A percentile compares a stretch with the other conserved stretches of the same genome.
Evolutionary conservation across 306 rosid genomes (phyloP).

Genomic region (Casuarina glauca): DNA sequence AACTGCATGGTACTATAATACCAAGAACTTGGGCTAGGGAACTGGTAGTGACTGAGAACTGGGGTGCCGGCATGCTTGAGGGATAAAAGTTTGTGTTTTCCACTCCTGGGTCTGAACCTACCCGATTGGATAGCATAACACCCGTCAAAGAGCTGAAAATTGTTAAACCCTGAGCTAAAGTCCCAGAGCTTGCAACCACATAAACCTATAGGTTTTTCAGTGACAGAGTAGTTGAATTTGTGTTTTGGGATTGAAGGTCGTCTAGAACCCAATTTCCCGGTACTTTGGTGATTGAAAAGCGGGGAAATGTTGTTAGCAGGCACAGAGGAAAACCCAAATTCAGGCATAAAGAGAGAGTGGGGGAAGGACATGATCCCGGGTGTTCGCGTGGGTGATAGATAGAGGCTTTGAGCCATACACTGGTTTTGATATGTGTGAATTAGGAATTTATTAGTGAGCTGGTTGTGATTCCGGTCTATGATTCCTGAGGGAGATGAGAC

Average conservation of each 20-base stretch:
- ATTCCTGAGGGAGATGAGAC: slow-evolving; percentile 33
- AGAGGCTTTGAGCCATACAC: background rate
- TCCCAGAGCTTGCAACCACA: slow-evolving; percentile 4
- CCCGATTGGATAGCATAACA: background rate
- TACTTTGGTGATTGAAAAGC: slow-evolving; percentile 14
- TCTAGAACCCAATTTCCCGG: slow-evolving; percentile 1
- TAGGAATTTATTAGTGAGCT: background rate
- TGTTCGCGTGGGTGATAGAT: background rate
- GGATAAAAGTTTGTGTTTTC: background rate
- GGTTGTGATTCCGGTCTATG: slow-evolving; percentile 52
- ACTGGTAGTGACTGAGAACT: background rate
- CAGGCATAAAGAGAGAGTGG: slow-evolving; percentile 42
- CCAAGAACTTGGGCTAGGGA: slow-evolving; percentile 24
- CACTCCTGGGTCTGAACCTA: slow-evolving; percentile 21
- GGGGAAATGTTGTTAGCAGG: slow-evolving; percentile 24
- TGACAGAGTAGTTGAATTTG: background rate
- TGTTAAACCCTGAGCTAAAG: background rate
- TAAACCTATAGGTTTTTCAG: background rate
- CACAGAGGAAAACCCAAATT: slow-evolving; percentile 23
- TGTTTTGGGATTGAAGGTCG: slow-evolving; percentile 18
- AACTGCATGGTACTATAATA: background rate
- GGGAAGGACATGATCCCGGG: slow-evolving; percentile 26
- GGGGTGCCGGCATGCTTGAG: background rate
- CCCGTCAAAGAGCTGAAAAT: background rate
- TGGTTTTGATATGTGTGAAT: background rate